Evolutionary conservation across 371 early-diverging fungal species (phyloP).

Genomic region (Conidiobolus incongruus): DNA sequence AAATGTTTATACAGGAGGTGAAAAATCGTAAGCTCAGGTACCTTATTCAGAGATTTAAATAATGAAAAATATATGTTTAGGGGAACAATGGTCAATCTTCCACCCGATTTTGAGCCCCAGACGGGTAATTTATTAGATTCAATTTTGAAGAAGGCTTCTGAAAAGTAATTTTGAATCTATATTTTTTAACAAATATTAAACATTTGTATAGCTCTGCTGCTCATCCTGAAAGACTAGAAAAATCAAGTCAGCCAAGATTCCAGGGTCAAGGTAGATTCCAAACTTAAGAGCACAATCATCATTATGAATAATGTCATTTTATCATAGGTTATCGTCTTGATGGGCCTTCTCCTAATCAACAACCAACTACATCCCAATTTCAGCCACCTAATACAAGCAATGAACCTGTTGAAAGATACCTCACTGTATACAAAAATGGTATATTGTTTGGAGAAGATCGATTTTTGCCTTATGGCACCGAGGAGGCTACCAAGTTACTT

Average conservation of each 20-base stretch:
- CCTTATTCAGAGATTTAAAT: background rate
- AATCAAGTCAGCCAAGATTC: background rate
- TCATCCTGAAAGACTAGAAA: no score
- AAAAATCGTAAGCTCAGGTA: constrained; percentile 2
- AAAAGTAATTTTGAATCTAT: background rate
- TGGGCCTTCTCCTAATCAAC: background rate
- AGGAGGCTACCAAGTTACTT: constrained; percentile 62
- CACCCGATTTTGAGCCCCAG: background rate
- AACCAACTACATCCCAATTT: background rate
- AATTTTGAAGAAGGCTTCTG: background rate
- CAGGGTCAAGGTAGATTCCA: background rate
- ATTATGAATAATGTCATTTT: background rate
- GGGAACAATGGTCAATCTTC: background rate
- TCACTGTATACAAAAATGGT: constrained; percentile 91
- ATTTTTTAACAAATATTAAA: background rate
- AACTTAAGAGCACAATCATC: background rate
- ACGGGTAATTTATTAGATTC: background rate
- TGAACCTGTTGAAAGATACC: constrained; percentile 27
- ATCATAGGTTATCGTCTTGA: background rate
- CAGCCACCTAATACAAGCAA: background rate
- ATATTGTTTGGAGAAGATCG: constrained; percentile 90
- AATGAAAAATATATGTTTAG: background rate
- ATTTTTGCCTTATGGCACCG: constrained; percentile 58
- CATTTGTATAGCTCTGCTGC: no score
- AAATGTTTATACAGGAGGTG: constrained; percentile 4